phyloP scores from a whole-genome alignment of 371 early-diverging fungal species.

The Paramicrosporidium saccamoebae region DNA sequence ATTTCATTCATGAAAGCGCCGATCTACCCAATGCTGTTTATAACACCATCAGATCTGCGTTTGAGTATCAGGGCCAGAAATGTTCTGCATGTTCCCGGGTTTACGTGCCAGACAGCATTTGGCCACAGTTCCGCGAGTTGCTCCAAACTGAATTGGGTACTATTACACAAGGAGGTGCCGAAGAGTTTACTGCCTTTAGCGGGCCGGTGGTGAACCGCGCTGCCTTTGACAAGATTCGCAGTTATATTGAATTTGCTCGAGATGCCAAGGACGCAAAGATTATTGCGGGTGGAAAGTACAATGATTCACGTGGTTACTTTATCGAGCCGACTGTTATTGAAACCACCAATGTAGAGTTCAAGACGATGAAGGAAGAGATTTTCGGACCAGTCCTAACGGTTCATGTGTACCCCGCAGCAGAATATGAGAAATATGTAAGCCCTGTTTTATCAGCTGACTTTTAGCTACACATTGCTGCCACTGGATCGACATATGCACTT shows the following conservation, averaged over 20 bases:
- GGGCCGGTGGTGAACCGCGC: constrained; percentile 57
- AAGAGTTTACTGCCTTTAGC: constrained; percentile 37
- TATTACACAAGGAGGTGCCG: constrained; percentile 52
- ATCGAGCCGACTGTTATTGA: constrained; percentile 65
- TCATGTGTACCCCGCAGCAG: constrained; percentile 52
- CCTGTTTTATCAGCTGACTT: no score
- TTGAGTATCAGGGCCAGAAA: constrained; percentile 93
- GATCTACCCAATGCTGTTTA: constrained; percentile 18
- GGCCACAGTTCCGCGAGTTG: constrained; percentile 26
- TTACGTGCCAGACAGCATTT: constrained; percentile 55
- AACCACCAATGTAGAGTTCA: constrained; percentile 45
- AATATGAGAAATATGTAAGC: constrained; percentile 13
- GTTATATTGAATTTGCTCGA: constrained; percentile 42
- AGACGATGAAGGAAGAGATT: constrained; percentile 73
- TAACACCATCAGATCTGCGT: constrained; percentile 67
- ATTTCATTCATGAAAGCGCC: constrained; percentile 47
- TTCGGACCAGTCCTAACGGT: constrained; percentile 89
- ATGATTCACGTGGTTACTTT: constrained; percentile 58
- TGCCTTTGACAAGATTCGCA: constrained; percentile 72
- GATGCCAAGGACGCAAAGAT: constrained; percentile 17
- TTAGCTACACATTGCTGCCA: constrained; percentile 29
- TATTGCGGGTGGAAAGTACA: constrained; percentile 39
- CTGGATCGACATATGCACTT: constrained; percentile 51
- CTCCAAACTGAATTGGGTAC: constrained; percentile 23
- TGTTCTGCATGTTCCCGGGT: constrained; percentile 74